Conservation (phyloP, 2,329 filamentous ascomycete genomes). For the Ophiocordyceps robertsii region DNA sequence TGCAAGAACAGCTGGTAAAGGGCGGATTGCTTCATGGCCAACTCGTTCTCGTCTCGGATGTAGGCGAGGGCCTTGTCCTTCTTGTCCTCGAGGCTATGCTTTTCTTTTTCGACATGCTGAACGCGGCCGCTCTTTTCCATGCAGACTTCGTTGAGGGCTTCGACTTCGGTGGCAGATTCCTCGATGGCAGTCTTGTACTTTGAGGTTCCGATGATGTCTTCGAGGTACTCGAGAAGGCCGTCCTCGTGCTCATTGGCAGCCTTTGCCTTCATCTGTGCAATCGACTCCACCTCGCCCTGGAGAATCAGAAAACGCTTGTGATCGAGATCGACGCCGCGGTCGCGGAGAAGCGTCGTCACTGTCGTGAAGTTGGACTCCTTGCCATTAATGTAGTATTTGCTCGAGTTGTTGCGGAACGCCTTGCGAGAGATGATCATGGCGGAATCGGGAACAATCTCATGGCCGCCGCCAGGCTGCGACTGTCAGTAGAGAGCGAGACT, state of each 20-base stretch:
- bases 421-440: conserved; percentile 77
- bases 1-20: conserved; percentile 86
- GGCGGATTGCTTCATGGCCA: conserved; percentile 76
- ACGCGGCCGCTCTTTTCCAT: conserved; percentile 90
- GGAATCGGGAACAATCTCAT: conserved; percentile 70
- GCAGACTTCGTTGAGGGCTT: conserved; percentile 87
- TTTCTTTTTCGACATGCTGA: conserved; percentile 96
- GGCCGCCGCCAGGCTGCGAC: conserved; percentile 51
- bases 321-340: conserved; percentile 85
- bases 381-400: conserved; percentile 94
- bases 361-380: conserved; percentile 83
- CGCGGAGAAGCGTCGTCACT: conserved; percentile 76
- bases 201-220: conserved; percentile 97
- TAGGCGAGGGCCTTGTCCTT: conserved; percentile 88
- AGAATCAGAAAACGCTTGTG: conserved; percentile 97
- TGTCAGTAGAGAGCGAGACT: conserved; percentile 12
- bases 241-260: conserved; percentile 92
- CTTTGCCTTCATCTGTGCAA: conserved; percentile 98
- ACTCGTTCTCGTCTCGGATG: conserved; percentile 85
- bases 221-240: conserved; percentile 87
- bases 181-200: conserved; percentile 98
- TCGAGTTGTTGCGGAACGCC: conserved; percentile 95
- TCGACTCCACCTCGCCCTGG: conserved; percentile 95
- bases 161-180: conserved; percentile 79
- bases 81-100: conserved; percentile 83